These are phyloP conservation scores for Colletotrichum sublineola DNA, from an alignment of 2,329 filamentous ascomycete species.

Conservation along the genomic window DNA sequence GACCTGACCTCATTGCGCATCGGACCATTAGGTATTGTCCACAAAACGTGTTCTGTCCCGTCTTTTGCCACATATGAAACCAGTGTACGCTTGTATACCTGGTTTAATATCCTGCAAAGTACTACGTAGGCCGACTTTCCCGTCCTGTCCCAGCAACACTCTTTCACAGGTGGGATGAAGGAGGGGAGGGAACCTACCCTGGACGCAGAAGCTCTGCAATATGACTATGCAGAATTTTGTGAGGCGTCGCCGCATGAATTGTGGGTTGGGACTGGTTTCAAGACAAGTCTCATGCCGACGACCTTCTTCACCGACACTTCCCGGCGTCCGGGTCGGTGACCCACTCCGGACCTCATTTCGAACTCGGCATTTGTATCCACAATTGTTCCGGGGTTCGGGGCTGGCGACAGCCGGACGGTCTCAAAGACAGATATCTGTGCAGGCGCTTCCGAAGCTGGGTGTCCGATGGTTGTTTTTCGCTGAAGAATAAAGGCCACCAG, in stretches of 20 bases:
- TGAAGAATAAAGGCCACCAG: too few relatives aligned
- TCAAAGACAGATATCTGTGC: too few relatives aligned
- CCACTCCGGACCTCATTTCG: background rate
- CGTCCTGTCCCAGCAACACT: background rate
- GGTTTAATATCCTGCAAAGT: background rate
- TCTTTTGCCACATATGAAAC: background rate
- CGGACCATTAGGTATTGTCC: background rate
- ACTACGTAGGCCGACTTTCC: background rate
- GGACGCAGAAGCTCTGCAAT: background rate
- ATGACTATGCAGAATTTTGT: background rate
- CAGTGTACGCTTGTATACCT: too few relatives aligned
- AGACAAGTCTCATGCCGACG: background rate
- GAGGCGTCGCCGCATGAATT: slow-evolving; percentile 1
- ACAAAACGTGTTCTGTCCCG: background rate
- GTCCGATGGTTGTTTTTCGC: background rate
- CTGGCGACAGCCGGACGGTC: background rate
- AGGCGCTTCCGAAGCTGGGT: background rate
- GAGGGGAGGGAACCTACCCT: background rate
- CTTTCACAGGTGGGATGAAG: background rate
- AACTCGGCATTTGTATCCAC: background rate
- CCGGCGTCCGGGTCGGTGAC: background rate
- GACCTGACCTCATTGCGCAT: slow-evolving; percentile 7
- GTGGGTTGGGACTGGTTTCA: slow-evolving; percentile 6
- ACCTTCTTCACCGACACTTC: background rate
- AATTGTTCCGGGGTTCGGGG: background rate